Percentiles rank a stretch among this genome's conserved stretches.
Evolutionary conservation across 768 basidiomycete species (phyloP).

Genomic region (Boletus sp.): DNA sequence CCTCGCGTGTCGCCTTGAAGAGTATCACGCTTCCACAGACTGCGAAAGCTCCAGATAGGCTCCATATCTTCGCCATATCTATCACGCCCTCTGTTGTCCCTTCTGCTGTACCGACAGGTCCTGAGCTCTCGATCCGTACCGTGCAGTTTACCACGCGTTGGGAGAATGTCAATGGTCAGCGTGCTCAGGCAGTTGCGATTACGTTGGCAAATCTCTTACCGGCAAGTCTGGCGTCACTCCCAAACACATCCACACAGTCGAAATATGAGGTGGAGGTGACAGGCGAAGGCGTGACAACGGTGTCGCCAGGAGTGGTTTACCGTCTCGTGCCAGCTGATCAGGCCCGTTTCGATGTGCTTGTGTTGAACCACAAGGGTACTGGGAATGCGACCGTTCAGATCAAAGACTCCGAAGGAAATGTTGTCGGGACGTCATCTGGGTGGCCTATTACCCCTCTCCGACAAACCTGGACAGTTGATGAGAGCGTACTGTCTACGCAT

Average conservation of each 20-base stretch:
- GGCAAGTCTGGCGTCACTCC: constrained; percentile 22
- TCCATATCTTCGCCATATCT: constrained; percentile 48
- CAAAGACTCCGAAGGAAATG: constrained; percentile 32
- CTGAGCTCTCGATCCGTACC: constrained; percentile 40
- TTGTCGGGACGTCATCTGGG: constrained; percentile 35
- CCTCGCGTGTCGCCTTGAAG: constrained; percentile 39
- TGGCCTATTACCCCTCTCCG: constrained; percentile 41
- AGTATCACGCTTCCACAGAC: constrained; percentile 45
- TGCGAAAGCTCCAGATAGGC: constrained; percentile 28
- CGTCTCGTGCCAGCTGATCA: constrained; percentile 55
- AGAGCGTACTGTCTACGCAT: constrained; percentile 39
- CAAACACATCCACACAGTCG: constrained; percentile 32
- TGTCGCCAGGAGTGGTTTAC: constrained; percentile 39
- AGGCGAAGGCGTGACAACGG: constrained; percentile 42
- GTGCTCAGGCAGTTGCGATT: constrained; percentile 50
- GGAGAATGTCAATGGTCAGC: constrained; percentile 37
- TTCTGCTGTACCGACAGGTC: constrained; percentile 19
- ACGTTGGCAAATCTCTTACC: constrained; percentile 53
- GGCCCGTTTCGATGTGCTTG: constrained; percentile 46
- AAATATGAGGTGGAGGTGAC: constrained; percentile 37
- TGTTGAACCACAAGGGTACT: constrained; percentile 33
- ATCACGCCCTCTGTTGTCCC: constrained; percentile 35
- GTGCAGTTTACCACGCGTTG: constrained; percentile 48
- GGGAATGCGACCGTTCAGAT: constrained; percentile 34
- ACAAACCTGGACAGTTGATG: constrained; percentile 40